Conservation (phyloP, 371 early-diverging fungal genomes). For the Dinochytrium kinnereticum region DNA sequence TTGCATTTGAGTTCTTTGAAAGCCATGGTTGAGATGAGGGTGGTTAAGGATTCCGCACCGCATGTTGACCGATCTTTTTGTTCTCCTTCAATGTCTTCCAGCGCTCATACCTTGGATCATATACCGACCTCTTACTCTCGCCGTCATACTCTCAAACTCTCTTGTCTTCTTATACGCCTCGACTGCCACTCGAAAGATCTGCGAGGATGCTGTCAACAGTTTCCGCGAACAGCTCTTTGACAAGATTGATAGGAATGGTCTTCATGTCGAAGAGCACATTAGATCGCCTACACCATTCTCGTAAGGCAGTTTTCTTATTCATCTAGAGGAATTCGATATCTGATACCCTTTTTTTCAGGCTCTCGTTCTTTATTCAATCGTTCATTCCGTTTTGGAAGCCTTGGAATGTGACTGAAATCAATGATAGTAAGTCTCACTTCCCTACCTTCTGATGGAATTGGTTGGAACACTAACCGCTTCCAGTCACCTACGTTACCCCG, state of each 20-base stretch:
- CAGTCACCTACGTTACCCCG: conserved; percentile 64
- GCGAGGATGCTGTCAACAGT: neutral
- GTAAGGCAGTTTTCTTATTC: neutral
- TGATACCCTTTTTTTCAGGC: neutral
- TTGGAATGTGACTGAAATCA: conserved; percentile 23
- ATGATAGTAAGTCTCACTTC: conserved; percentile 16
- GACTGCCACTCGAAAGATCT: neutral
- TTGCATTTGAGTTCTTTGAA: neutral
- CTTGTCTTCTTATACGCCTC: neutral
- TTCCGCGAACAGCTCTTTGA: conserved; percentile 5
- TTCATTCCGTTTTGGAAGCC: conserved; percentile 18
- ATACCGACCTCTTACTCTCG: conserved; percentile 5
- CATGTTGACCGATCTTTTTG: too few relatives aligned
- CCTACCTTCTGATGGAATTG: neutral
- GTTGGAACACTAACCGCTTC: neutral
- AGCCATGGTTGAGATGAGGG: too few relatives aligned
- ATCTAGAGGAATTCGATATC: neutral
- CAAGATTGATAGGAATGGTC: neutral
- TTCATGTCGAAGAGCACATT: conserved; percentile 6
- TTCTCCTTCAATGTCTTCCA: neutral
- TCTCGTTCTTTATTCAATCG: conserved; percentile 6
- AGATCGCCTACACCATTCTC: neutral
- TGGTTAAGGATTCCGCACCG: too few relatives aligned
- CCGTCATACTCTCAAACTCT: neutral
- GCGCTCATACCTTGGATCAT: conserved; percentile 2